Conservation (phyloP, 1,284 basidiomycete genomes). For the Vanrija sp. region DNA sequence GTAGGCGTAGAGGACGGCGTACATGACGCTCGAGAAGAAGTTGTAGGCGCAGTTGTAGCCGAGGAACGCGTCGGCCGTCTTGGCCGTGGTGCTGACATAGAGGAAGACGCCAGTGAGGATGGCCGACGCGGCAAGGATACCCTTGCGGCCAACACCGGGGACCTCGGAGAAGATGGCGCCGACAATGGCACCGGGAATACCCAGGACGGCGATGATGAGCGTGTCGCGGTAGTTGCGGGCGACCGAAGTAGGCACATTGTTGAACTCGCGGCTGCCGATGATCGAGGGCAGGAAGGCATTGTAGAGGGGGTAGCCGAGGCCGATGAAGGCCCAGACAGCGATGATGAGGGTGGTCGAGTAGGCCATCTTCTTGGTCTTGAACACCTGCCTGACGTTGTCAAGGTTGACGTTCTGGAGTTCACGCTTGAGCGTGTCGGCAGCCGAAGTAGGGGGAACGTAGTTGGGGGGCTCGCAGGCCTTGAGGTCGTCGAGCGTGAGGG, state of each 20-base stretch:
- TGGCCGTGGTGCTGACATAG: conserved; percentile 61
- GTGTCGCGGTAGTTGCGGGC: conserved; percentile 56
- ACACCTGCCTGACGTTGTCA: conserved; percentile 56
- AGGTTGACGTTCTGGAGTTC: conserved; percentile 50
- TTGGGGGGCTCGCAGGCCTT: conserved; percentile 36
- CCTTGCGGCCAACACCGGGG: conserved; percentile 55
- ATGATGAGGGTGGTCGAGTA: conserved; percentile 57
- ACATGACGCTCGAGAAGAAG: conserved; percentile 50
- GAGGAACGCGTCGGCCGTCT: conserved; percentile 52
- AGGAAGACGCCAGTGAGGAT: conserved; percentile 58
- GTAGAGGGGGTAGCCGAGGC: conserved; percentile 57
- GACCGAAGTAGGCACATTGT: conserved; percentile 27
- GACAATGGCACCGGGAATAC: conserved; percentile 60
- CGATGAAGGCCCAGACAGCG: conserved; percentile 59
- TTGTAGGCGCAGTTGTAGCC: conserved; percentile 59
- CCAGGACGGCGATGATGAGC: conserved; percentile 49
- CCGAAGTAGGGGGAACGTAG: conserved; percentile 13
- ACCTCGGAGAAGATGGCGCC: conserved; percentile 58
- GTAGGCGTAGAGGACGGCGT: conserved; percentile 48
- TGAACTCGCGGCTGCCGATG: conserved; percentile 45
- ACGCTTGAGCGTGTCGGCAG: conserved; percentile 24
- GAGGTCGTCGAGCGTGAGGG: conserved; percentile 54
- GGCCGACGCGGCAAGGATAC: conserved; percentile 55
- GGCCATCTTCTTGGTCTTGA: conserved; percentile 54
- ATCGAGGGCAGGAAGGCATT: conserved; percentile 58